Evolutionary conservation across 148 eudicot genomes (phyloP).

Genomic region (Spergularia marina): DNA sequence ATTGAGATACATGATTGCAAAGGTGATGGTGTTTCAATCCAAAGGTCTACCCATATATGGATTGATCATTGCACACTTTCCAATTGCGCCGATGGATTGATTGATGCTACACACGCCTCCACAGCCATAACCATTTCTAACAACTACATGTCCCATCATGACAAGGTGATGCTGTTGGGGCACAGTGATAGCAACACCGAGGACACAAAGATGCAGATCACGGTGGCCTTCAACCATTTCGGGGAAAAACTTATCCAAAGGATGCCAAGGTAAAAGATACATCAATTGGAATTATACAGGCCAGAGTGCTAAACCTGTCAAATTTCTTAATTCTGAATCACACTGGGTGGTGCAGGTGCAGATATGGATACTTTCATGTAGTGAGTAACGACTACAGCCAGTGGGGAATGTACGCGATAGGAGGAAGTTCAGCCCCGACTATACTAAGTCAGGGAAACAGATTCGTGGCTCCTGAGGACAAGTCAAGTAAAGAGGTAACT

Average conservation of each 20-base stretch:
- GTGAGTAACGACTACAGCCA: slow-evolving; percentile 55
- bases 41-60: slow-evolving; percentile 28
- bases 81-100: slow-evolving; percentile 38
- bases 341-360: slow-evolving; percentile 28
- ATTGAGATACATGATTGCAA: slow-evolving; percentile 52
- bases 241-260: slow-evolving; percentile 45
- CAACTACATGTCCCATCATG: slow-evolving; percentile 43
- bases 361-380: slow-evolving; percentile 57
- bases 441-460: slow-evolving; percentile 62
- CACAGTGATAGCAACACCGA: slow-evolving; percentile 32
- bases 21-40: slow-evolving; percentile 35
- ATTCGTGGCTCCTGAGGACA: slow-evolving; percentile 43
- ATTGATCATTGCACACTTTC: slow-evolving; percentile 50
- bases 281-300: no score
- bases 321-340: no score
- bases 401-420: slow-evolving; percentile 63
- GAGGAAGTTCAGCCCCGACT: slow-evolving; percentile 67
- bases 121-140: slow-evolving; percentile 41
- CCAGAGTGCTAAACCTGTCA: no score
- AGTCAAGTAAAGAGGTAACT: slow-evolving; percentile 43
- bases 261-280: slow-evolving; percentile 47
- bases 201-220: slow-evolving; percentile 49
- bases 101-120: no score
- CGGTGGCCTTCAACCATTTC: slow-evolving; percentile 44
- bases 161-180: slow-evolving; percentile 61